Evolutionary conservation across 768 basidiomycete species (phyloP).

Genomic region (Leccinum arenicola): DNA sequence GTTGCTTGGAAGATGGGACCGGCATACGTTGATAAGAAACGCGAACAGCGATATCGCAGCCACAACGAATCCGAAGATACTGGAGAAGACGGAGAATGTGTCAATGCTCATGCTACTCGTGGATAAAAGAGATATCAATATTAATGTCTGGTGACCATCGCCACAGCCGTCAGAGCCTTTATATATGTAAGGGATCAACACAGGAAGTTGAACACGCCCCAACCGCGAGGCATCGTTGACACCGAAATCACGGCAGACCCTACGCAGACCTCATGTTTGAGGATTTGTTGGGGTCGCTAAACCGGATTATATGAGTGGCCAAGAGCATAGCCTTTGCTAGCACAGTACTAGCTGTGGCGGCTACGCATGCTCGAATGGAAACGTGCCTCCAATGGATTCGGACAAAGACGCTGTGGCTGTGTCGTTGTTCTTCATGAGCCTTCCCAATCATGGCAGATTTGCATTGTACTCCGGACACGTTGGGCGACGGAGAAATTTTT

Average conservation of each 20-base stretch:
- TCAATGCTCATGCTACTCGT: not conserved
- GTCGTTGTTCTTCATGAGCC: too few relatives aligned
- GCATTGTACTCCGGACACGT: not conserved
- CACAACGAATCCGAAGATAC: not conserved
- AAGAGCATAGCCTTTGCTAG: too few relatives aligned
- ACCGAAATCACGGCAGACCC: not conserved
- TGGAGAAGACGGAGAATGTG: slow-evolving; percentile 4
- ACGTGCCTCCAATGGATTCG: too few relatives aligned
- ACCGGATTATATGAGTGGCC: too few relatives aligned
- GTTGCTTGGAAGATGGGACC: slow-evolving; percentile 2
- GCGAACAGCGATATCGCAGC: not conserved
- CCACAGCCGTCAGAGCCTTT: not conserved
- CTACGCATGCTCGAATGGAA: too few relatives aligned
- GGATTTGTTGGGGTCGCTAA: not conserved
- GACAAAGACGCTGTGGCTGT: too few relatives aligned
- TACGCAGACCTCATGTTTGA: not conserved
- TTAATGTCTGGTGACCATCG: not conserved
- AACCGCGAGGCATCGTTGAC: not conserved
- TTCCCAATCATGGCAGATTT: not conserved
- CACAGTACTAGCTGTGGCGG: too few relatives aligned
- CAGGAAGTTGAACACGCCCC: not conserved
- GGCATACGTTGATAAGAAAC: not conserved
- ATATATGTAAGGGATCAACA: not conserved
- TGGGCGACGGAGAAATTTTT: not conserved
- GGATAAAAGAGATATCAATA: not conserved